A percentile compares a stretch with the other conserved stretches of the same genome.
phyloP scores from a whole-genome alignment of 2,329 filamentous ascomycete genomes.

The Cladophialophora exuberans region DNA sequence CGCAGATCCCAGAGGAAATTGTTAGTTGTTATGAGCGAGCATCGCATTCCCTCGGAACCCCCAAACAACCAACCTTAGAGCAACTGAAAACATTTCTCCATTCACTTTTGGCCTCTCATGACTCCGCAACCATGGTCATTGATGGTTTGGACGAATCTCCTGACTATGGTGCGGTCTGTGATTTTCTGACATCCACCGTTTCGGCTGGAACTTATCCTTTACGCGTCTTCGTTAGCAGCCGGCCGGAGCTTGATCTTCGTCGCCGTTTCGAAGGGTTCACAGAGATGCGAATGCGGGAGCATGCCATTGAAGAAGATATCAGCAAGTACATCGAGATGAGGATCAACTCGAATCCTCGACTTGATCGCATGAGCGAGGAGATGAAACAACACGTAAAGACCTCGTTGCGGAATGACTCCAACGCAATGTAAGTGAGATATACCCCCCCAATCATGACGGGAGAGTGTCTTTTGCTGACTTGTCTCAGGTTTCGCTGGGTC shows the following conservation, averaged over 20 bases:
- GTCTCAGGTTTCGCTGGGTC: slow-evolving; percentile 31
- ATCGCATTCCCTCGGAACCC: slow-evolving; percentile 9
- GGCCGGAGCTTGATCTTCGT: slow-evolving; percentile 20
- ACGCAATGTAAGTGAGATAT: slow-evolving; percentile 22
- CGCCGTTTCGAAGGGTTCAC: slow-evolving; percentile 11
- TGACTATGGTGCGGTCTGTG: slow-evolving; percentile 19
- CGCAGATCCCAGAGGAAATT: slow-evolving; percentile 13
- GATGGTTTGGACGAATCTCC: slow-evolving; percentile 28
- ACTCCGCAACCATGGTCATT: slow-evolving; percentile 15
- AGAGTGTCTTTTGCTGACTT: background rate
- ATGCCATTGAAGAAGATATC: slow-evolving; percentile 22
- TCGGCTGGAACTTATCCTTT: slow-evolving; percentile 13
- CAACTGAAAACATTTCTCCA: slow-evolving; percentile 14
- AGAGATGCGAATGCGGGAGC: slow-evolving; percentile 18
- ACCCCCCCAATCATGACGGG: background rate
- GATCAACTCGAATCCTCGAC: slow-evolving; percentile 12
- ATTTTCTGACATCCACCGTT: slow-evolving; percentile 23
- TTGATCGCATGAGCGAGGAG: slow-evolving; percentile 19
- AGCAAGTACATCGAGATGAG: slow-evolving; percentile 22
- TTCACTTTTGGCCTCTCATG: slow-evolving; percentile 1
- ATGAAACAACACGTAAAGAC: slow-evolving; percentile 23
- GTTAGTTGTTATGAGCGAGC: slow-evolving; percentile 9
- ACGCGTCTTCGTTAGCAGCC: slow-evolving; percentile 24
- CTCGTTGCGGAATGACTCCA: slow-evolving; percentile 14
- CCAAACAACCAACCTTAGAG: slow-evolving; percentile 14